These are phyloP conservation scores for Arthrobotrys sphaeroides DNA, from an alignment of 2,329 filamentous ascomycete species.

Conservation along the genomic window DNA sequence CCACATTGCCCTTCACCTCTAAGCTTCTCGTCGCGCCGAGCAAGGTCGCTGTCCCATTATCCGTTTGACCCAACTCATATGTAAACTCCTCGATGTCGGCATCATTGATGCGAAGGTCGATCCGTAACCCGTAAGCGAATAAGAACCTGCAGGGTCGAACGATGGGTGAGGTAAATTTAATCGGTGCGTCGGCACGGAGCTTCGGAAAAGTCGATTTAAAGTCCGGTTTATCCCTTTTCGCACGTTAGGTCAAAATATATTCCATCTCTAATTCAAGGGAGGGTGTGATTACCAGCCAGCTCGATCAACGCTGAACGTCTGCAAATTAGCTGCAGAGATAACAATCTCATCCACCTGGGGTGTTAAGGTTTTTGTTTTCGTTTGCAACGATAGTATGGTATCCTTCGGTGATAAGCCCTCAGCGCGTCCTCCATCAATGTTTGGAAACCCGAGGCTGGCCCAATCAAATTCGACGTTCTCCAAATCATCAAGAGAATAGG, in stretches of 20 bases:
- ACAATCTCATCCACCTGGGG: constrained; percentile 25
- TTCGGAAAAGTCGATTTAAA: constrained; percentile 15
- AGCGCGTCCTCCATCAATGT: neutral
- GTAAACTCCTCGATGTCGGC: constrained; percentile 8
- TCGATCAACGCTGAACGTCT: constrained; percentile 7
- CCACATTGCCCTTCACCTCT: neutral
- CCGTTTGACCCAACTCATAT: neutral
- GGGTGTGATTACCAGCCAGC: constrained; percentile 9
- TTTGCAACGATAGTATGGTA: constrained; percentile 16
- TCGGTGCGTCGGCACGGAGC: constrained; percentile 27
- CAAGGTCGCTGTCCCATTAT: neutral
- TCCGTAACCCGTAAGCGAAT: constrained; percentile 26
- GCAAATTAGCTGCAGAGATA: constrained; percentile 7
- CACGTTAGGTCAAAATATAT: neutral
- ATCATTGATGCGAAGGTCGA: constrained; percentile 10
- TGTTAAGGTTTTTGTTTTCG: neutral
- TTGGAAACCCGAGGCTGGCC: constrained; percentile 29
- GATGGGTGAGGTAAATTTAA: neutral
- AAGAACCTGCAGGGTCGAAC: constrained; percentile 13
- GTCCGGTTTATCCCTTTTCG: constrained; percentile 21
- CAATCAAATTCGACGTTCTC: neutral
- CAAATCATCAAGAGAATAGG: constrained; percentile 6
- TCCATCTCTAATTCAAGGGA: neutral
- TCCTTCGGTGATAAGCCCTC: constrained; percentile 11
- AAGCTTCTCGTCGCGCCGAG: neutral